Percentiles rank a stretch among this genome's conserved stretches.
Conservation (phyloP, 305 asterid genomes). For the Solanum chacoense region DNA sequence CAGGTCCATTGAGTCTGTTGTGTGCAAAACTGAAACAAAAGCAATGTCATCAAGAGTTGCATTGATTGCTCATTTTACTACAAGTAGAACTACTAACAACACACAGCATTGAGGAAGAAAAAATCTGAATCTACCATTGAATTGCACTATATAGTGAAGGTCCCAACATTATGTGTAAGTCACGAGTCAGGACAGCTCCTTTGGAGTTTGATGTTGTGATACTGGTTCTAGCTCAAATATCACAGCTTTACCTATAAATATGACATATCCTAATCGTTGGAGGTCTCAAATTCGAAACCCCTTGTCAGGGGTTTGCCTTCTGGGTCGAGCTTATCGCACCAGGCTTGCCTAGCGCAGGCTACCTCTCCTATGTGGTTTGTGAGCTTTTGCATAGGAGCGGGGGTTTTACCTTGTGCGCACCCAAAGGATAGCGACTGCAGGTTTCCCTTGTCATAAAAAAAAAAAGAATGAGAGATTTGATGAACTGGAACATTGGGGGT, state of each 20-base stretch:
- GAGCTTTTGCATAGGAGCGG: too few species aligned
- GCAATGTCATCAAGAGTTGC: not conserved
- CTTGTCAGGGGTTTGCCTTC: too few species aligned
- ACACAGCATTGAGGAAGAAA: not conserved
- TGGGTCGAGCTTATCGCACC: too few species aligned
- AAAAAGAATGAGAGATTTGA: not conserved
- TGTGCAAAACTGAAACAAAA: constrained; percentile 42
- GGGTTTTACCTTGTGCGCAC: too few species aligned
- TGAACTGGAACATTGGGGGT: not conserved
- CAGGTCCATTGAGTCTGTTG: constrained; percentile 80
- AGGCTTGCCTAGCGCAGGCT: too few species aligned
- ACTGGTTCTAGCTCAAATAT: not conserved
- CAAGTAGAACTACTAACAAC: not conserved
- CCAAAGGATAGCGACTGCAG: too few species aligned
- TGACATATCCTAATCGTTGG: not conserved
- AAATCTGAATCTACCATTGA: not conserved
- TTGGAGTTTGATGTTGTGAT: not conserved
- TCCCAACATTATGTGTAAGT: not conserved
- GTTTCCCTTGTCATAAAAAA: too few species aligned
- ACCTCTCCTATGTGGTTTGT: too few species aligned
- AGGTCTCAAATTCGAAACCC: too few species aligned
- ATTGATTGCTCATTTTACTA: not conserved
- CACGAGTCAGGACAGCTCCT: not conserved
- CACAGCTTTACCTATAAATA: not conserved
- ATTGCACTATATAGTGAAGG: not conserved